These are phyloP conservation scores for Adansonia digitata DNA, from an alignment of 345 rosid species.

Conservation along the genomic window DNA sequence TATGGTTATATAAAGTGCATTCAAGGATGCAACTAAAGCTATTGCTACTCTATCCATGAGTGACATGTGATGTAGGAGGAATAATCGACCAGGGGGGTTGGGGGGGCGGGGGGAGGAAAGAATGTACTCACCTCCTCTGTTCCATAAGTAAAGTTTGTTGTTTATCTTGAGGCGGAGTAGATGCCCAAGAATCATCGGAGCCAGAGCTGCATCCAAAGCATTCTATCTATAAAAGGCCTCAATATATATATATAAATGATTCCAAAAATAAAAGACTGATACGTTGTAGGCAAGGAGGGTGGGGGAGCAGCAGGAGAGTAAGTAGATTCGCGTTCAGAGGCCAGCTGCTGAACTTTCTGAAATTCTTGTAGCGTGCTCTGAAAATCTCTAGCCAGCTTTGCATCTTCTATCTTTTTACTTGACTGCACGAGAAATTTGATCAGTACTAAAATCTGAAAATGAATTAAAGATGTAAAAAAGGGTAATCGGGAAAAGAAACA, in stretches of 20 bases:
- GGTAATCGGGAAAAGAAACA: background rate
- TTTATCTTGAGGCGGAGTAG: slow-evolving; percentile 29
- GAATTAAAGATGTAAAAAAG: background rate
- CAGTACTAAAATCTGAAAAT: background rate
- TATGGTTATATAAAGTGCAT: background rate
- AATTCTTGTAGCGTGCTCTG: slow-evolving; percentile 54
- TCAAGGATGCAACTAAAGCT: background rate
- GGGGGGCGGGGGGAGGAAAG: background rate
- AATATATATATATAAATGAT: background rate
- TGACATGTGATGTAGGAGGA: background rate
- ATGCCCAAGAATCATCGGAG: slow-evolving; percentile 23
- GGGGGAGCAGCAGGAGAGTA: slow-evolving; percentile 50
- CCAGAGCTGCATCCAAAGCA: slow-evolving; percentile 30
- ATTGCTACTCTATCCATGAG: background rate
- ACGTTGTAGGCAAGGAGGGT: slow-evolving; percentile 31
- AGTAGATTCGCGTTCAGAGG: slow-evolving; percentile 59
- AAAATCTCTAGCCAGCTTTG: slow-evolving; percentile 66
- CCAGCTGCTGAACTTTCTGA: slow-evolving; percentile 64
- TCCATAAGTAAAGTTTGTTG: slow-evolving; percentile 47
- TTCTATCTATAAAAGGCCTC: background rate
- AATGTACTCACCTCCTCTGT: slow-evolving; percentile 37
- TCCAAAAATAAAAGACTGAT: background rate
- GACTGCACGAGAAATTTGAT: slow-evolving; percentile 20
- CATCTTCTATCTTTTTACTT: slow-evolving; percentile 61
- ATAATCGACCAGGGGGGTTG: background rate